phyloP scores from a whole-genome alignment of 768 basidiomycete species.

The Tulasnella sp. region DNA sequence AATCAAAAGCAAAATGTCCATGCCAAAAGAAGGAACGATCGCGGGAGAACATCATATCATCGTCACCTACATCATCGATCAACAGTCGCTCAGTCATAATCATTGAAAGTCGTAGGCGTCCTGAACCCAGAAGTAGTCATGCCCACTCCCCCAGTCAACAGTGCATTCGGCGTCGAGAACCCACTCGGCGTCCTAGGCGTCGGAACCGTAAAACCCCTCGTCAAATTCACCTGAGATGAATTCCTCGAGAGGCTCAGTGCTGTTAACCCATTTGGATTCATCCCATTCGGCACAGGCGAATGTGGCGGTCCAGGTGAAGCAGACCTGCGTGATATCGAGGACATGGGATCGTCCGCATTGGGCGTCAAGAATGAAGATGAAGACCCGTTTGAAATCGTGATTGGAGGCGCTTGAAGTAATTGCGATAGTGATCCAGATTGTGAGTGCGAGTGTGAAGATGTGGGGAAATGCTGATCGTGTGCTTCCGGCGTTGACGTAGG shows the following conservation, averaged over 20 bases:
- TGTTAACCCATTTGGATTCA: conserved; percentile 10
- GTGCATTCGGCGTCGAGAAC: not conserved
- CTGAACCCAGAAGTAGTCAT: not conserved
- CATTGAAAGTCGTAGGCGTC: conserved; percentile 3
- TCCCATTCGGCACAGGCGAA: conserved; percentile 1
- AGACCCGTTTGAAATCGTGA: not conserved
- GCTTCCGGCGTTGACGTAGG: conserved; percentile 12
- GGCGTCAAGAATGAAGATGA: not conserved
- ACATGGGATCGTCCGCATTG: not conserved
- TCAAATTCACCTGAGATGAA: conserved; percentile 24
- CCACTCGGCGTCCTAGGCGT: conserved; percentile 15
- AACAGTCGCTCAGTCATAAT: conserved; percentile 1
- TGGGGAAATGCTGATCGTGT: conserved; percentile 8
- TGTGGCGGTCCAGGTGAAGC: too few species aligned
- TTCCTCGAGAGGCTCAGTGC: conserved; percentile 23
- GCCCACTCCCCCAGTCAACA: not conserved
- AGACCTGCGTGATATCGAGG: not conserved
- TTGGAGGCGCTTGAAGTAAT: not conserved
- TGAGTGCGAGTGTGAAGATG: not conserved
- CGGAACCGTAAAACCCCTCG: conserved; percentile 19
- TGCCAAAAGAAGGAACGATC: too few species aligned
- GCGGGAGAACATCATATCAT: too few species aligned
- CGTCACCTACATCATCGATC: too few species aligned
- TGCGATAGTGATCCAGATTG: not conserved
- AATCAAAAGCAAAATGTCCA: too few species aligned